Conservation (phyloP, 805 yeast species). For the Sungouiella thailandica region DNA sequence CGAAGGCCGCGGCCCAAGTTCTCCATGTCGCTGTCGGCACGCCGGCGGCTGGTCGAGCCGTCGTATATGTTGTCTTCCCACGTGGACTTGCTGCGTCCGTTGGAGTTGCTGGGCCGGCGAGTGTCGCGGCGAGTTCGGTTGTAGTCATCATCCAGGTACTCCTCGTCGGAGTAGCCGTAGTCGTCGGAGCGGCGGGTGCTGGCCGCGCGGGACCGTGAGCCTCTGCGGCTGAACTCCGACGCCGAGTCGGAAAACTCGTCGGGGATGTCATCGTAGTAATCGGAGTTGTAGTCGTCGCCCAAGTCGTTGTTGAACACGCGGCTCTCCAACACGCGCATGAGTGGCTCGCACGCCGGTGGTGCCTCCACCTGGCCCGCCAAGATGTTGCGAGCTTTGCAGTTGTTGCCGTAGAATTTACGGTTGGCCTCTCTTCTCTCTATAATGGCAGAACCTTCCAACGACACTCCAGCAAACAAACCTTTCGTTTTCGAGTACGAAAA, state of each 20-base stretch:
- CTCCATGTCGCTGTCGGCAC: conserved; percentile 30
- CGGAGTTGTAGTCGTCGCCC: conserved; percentile 53
- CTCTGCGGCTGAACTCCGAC: conserved; percentile 28
- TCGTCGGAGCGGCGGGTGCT: conserved; percentile 28
- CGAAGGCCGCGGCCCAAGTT: conserved; percentile 30
- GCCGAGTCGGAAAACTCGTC: conserved; percentile 59
- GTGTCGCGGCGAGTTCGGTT: conserved; percentile 21
- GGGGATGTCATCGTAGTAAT: conserved; percentile 68
- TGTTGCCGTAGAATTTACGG: conserved; percentile 86
- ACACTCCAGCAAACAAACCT: conserved; percentile 96
- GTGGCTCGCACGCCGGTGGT: conserved; percentile 85
- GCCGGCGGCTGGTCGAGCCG: conserved; percentile 24
- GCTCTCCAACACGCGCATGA: conserved; percentile 80
- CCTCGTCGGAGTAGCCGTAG: conserved; percentile 32
- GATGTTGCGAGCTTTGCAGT: conserved; percentile 82
- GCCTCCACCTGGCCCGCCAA: conserved; percentile 85
- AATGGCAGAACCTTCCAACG: conserved; percentile 92
- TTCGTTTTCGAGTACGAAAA: conserved; percentile 93
- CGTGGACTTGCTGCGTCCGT: conserved; percentile 31
- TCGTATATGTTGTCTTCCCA: conserved; percentile 93
- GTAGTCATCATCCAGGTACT: conserved; percentile 32
- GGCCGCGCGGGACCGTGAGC: conserved; percentile 16
- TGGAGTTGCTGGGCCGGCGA: conserved; percentile 23
- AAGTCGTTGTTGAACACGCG: conserved; percentile 65
- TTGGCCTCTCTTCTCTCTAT: conserved; percentile 98